Base-by-base conservation (phyloP, 2,329 filamentous ascomycete genomes). In the Paecilomyces niveus region DNA sequence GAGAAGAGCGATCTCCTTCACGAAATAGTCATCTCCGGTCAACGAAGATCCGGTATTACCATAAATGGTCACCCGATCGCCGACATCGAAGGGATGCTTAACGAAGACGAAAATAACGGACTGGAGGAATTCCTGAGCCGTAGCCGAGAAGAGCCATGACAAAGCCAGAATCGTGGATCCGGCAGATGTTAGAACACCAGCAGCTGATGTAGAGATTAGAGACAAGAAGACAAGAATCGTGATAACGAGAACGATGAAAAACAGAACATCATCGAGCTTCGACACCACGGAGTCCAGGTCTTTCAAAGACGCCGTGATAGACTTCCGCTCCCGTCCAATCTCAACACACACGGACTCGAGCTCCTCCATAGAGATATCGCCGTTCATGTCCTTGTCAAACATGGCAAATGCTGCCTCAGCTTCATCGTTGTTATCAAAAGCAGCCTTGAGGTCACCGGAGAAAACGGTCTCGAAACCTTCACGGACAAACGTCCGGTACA, bases 71-170 rank as follows among this genome's bases (percentile, higher is more conserved):
- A 97, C 90, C 67, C 93, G 87, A 72, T 97, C 93, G 57, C 93
- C 93, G 3, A 97, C 92, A 72, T 97, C 93, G 67, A 97, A 97
- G 0, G 93, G 93, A 71, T 97, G 93, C 78, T 97, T 97, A 76
- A 97, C 88, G 67, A 97, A 96, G 64, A 97, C 92, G 70, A 97
- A 97, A 65, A 97, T 89, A 69, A 93, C 85, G 9, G 92, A 96
- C 75, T 96, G 92, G 2, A 97, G 80, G 65, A 97, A 96, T 70
- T 97, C 93, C 70, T 96, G 92, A 0, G 93, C 93, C 0, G 93
- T 97, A 0, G 90, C 89, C 60, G 92, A 90, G 66, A 97, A 90
- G 57, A 97, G 81, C 93, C 93, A 97, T 0, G 91, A 92, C 1
- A 97, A 80, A 58, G 92, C 93, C 6, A 97, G 82, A n/a, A 97